Evolutionary conservation across 305 asterid species (phyloP), one percentile per base, ranked within the genome.

Genomic region (Andrographis paniculata): DNA sequence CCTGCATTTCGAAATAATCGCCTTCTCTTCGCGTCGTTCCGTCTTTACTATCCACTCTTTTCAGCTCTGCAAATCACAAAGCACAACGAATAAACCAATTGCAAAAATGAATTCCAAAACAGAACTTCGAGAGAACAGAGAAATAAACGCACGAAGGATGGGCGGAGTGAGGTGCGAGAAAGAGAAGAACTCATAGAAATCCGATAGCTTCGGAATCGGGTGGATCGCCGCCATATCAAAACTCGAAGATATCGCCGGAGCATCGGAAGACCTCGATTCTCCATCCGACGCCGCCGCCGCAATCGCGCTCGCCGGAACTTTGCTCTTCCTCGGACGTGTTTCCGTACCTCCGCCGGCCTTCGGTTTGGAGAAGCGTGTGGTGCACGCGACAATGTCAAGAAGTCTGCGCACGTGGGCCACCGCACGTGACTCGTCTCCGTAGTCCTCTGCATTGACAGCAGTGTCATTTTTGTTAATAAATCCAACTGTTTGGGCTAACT

Each of bases 171-270:
- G 80, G 58, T 92, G 80, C 45, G 99, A 71, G 59, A 92, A 69
- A 44, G 88, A 79, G 84, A 92, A 82, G 77, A 92, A 92, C 57
- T 87, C 99, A 46, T 92, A 92, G 77, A 92, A 92, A 54, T 87
- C 94, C 52, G 97, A 84, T n/a, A 92, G 87, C 84, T 84, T 92
- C 73, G 99, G 99, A 47, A 79, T 73, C 58, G 97, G 92, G 47
- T 92, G 95, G 40, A 92, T 92, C 67, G 95, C 99, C 88, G 72
- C 80, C 99, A 87, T 92, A 45, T 87, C 95, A 61, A 76, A 70
- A 52, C 76, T 74, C 58, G 74, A 87, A 14, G 80, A 70, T 17
- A 71, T 55, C 58, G 72, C 66, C 71, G 80, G 66, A 22, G 63
- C 33, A 35, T 63, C 77, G 64, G 79, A 73, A 38, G 69, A 39